Evolutionary conservation across 371 early-diverging fungal genomes (phyloP).

Genomic region (Capillidium rhysosporum): DNA sequence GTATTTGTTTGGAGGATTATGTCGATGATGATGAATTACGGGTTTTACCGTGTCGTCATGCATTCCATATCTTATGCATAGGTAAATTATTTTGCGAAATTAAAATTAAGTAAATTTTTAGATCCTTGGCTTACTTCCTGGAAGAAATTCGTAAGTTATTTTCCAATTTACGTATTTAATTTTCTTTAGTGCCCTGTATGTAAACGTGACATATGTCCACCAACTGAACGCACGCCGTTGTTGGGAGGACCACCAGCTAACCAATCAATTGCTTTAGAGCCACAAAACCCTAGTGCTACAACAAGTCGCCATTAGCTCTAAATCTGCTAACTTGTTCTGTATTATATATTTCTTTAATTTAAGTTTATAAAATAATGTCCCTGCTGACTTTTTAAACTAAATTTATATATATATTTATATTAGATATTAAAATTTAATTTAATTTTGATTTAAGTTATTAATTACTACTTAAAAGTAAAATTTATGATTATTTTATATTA

Average conservation of each 20-base stretch:
- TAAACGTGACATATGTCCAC: slow-evolving; percentile 39
- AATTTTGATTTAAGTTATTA: too few relatives aligned
- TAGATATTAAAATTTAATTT: too few relatives aligned
- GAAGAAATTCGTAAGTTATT: slow-evolving; percentile 42
- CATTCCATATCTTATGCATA: slow-evolving; percentile 79
- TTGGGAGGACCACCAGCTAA: slow-evolving; percentile 6
- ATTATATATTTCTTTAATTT: too few relatives aligned
- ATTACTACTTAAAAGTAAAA: too few relatives aligned
- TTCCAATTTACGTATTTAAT: slow-evolving; percentile 6
- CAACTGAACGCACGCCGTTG: slow-evolving; percentile 17
- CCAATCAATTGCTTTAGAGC: background rate
- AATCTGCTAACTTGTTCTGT: too few relatives aligned
- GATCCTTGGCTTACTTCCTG: slow-evolving; percentile 52
- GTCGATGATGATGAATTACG: slow-evolving; percentile 52
- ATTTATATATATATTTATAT: too few relatives aligned
- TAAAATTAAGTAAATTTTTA: background rate
- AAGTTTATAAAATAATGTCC: too few relatives aligned
- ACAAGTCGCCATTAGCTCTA: too few relatives aligned
- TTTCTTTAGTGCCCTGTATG: slow-evolving; percentile 47
- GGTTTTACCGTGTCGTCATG: slow-evolving; percentile 71
- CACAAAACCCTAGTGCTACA: too few relatives aligned
- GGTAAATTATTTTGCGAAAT: slow-evolving; percentile 19
- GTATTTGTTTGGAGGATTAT: slow-evolving; percentile 87
- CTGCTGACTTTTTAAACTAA: too few relatives aligned
- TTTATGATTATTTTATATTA: too few relatives aligned